A percentile compares a stretch with the other conserved stretches of the same genome.
Evolutionary conservation across 1,284 basidiomycete species (phyloP).

Genomic region (Polyporus tsugae): DNA sequence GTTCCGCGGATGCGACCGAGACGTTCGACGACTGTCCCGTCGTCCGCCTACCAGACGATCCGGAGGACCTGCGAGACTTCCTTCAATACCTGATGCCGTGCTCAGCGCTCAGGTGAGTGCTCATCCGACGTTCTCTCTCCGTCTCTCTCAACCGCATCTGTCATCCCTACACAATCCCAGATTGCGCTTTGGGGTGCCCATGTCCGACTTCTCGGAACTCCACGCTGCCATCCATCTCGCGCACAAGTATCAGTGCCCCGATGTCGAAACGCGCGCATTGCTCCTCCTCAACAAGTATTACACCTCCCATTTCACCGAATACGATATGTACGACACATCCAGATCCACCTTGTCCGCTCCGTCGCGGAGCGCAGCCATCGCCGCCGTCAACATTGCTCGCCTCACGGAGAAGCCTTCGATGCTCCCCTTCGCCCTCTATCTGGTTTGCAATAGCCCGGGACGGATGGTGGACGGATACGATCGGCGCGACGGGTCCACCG

Average conservation of each 20-base stretch:
- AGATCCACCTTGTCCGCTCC: too few relatives aligned
- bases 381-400: constrained; percentile 8
- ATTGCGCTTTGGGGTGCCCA: too few relatives aligned
- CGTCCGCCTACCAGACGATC: too few relatives aligned
- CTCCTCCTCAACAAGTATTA: too few relatives aligned
- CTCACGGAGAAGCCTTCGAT: constrained; percentile 4
- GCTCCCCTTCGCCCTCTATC: constrained; percentile 8
- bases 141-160: too few relatives aligned
- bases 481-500: neutral
- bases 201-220: neutral
- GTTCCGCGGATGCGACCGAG: too few relatives aligned
- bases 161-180: too few relatives aligned
- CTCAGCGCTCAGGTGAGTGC: neutral
- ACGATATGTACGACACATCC: too few relatives aligned
- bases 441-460: neutral
- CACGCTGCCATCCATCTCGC: constrained; percentile 5
- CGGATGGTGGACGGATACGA: neutral
- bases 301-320: too few relatives aligned
- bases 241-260: neutral
- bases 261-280: too few relatives aligned
- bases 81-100: constrained; percentile 6
- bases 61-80: neutral
- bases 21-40: too few relatives aligned
- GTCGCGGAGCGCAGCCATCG: neutral
- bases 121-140: too few relatives aligned